Conservation (phyloP, 495 filamentous ascomycete genomes). For the Penicillium goetzii region DNA sequence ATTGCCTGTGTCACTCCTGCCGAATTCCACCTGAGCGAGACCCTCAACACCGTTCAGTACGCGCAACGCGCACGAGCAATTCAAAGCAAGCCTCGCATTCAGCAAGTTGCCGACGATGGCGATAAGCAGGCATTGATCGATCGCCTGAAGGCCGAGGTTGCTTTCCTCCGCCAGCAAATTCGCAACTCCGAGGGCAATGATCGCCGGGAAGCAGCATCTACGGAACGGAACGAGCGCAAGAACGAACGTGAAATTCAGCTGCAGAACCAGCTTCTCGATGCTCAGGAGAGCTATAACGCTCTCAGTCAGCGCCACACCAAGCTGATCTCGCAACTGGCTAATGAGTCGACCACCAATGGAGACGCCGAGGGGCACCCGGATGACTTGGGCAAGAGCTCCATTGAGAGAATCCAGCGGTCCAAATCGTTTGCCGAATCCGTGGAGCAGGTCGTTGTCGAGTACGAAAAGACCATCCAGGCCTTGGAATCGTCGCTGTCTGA, state of each 20-base stretch:
- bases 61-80: constrained; percentile 95
- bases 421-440: constrained; percentile 94
- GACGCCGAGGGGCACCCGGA: constrained; percentile 62
- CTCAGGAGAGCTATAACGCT: constrained; percentile 92
- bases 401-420: constrained; percentile 88
- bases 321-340: constrained; percentile 91
- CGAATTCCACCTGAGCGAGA: constrained; percentile 97
- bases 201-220: constrained; percentile 60
- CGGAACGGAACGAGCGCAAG: constrained; percentile 75
- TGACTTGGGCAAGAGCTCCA: constrained; percentile 74
- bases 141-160: constrained; percentile 88
- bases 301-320: constrained; percentile 91
- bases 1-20: constrained; percentile 97
- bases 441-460: constrained; percentile 94
- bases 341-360: constrained; percentile 61
- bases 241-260: constrained; percentile 87
- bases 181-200: constrained; percentile 67
- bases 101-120: constrained; percentile 85
- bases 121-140: constrained; percentile 97
- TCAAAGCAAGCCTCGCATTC: constrained; percentile 95
- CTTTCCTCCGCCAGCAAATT: constrained; percentile 93
- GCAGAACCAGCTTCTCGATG: constrained; percentile 90
- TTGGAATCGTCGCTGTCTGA: constrained; percentile 91
- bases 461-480: constrained; percentile 96
- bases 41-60: constrained; percentile 95